Base-by-base conservation (phyloP, 306 rosid genomes). In the Inga laurina region DNA sequence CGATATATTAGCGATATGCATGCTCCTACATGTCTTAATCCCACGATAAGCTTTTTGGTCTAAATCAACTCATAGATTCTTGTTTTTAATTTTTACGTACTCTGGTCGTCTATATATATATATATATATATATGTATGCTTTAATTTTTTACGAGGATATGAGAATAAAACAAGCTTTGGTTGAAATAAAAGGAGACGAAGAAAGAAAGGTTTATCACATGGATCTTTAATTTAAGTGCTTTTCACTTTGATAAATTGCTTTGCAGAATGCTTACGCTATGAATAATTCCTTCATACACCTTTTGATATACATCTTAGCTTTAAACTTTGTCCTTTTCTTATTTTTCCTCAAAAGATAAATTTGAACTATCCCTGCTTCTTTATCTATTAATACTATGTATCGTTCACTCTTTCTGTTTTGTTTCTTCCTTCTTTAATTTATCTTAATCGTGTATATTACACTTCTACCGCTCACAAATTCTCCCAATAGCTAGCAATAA, bases 201-300 rank as follows among this genome's bases (percentile, higher is more conserved):
- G 81, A 39, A 30, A 32, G 79, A 30, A 32, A 59, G 66, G 14
- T 19, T 76, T 80, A 56, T 83, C 68, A 61, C 54, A 76, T 80
- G 65, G 72, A 71, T 44, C 56, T 71, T 68, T 67, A 69, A 14
- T 71, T 79, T 3, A 62, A 24, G 39, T 24, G 57, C 76, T 72
- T 72, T 72, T 72, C 59, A 24, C 76, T 72, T 72, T 72, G 59
- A 72, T 46, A 15, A 45, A 9, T 9, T 8, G 43, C 43, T 81
- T 89, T 86, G 86, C 92, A 86, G 37, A 72, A 84, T 82, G 83
- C 75, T 85, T 84, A 88, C 86, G 86, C 81, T 74, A 84, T 86
- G 85, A 84, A 86, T 86, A 76, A 79, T 78, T 85, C 81, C 67
- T 77, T 61, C 49, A 10, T 34, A 32, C 49, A 51, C 74, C 81